Conservation (phyloP, 1,139 yeast genomes). For the Hyphopichia pseudoburtonii region DNA sequence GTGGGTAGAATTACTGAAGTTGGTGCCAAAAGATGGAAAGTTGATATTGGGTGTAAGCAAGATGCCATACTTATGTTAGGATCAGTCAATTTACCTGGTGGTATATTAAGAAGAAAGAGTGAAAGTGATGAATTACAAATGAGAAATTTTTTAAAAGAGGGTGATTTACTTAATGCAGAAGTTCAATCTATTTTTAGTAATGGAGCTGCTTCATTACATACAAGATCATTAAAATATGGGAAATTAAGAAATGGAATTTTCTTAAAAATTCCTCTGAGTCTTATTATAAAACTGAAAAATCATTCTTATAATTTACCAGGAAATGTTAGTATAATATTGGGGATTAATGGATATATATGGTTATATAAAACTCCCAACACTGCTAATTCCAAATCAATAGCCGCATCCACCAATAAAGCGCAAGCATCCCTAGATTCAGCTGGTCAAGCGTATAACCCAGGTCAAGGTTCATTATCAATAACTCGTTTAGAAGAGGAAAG, state of each 20-base stretch:
- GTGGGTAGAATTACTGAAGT: constrained; percentile 95
- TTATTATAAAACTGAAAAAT: constrained; percentile 80
- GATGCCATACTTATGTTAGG: constrained; percentile 93
- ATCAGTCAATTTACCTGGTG: constrained; percentile 96
- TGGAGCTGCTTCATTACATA: constrained; percentile 92
- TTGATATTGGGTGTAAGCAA: constrained; percentile 90
- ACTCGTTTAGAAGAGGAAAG: constrained; percentile 92
- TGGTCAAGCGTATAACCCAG: constrained; percentile 51
- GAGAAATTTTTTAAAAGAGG: constrained; percentile 92
- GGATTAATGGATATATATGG: constrained; percentile 96
- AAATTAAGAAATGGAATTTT: constrained; percentile 90
- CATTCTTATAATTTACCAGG: constrained; percentile 90
- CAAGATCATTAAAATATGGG: constrained; percentile 93
- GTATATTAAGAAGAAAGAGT: constrained; percentile 87
- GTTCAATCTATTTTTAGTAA: constrained; percentile 87
- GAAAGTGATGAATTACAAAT: constrained; percentile 96
- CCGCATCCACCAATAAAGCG: constrained; percentile 4
- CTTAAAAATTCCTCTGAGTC: constrained; percentile 74
- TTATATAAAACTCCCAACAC: constrained; percentile 62
- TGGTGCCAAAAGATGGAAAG: constrained; percentile 93
- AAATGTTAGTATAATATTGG: constrained; percentile 82
- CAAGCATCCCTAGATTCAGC: constrained; percentile 14
- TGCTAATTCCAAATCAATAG: constrained; percentile 1
- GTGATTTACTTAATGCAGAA: constrained; percentile 95
- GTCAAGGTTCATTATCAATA: constrained; percentile 65